phyloP scores from a whole-genome alignment of 2,329 filamentous ascomycete genomes.

The Aspergillus costaricaensis region DNA sequence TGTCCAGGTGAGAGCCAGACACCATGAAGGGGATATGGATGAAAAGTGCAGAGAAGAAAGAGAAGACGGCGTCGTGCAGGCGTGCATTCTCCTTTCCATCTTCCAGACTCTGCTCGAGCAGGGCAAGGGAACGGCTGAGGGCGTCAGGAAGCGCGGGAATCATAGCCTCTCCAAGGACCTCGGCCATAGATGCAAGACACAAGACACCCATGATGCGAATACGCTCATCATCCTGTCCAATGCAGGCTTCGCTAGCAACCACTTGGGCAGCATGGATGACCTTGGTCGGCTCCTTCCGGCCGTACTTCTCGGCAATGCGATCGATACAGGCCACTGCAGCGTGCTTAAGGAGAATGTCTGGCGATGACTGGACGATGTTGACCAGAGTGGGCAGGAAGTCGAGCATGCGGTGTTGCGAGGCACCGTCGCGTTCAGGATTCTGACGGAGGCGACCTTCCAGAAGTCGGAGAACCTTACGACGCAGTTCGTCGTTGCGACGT shows the following conservation, averaged over 20 bases:
- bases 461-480: conserved; percentile 76
- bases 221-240: conserved; percentile 71
- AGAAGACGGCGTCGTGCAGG: conserved; percentile 79
- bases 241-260: conserved; percentile 73
- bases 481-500: conserved; percentile 71
- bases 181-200: conserved; percentile 84
- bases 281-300: conserved; percentile 80
- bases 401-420: conserved; percentile 70
- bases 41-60: conserved; percentile 75
- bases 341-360: conserved; percentile 75
- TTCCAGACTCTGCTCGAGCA: conserved; percentile 66
- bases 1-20: conserved; percentile 71
- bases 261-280: conserved; percentile 74
- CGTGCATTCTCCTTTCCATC: conserved; percentile 58
- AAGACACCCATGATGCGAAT: conserved; percentile 82
- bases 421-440: conserved; percentile 68
- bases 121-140: conserved; percentile 69
- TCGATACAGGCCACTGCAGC: conserved; percentile 88
- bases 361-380: conserved; percentile 70
- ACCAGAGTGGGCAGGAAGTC: conserved; percentile 79
- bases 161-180: conserved; percentile 82
- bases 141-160: conserved; percentile 79
- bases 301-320: conserved; percentile 91
- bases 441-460: conserved; percentile 77
- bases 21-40: conserved; percentile 90